Evolutionary conservation across 306 rosid genomes (phyloP).

Genomic region (Lathyrus tuberosus): DNA sequence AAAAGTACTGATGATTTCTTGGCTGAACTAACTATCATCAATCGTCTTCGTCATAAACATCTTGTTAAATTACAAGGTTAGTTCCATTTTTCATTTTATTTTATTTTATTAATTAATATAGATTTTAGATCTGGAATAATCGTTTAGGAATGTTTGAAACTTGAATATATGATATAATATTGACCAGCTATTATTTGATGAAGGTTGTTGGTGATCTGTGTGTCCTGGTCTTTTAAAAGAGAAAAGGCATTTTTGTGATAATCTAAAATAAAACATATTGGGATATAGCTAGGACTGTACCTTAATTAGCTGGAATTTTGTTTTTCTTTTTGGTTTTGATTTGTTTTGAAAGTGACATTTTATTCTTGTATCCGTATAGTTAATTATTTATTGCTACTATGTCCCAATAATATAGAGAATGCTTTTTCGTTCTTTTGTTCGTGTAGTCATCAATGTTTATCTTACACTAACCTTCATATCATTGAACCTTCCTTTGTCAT

Average conservation of each 20-base stretch:
- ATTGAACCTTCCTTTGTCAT: conserved; percentile 21
- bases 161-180: conserved; percentile 13
- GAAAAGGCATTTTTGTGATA: neutral
- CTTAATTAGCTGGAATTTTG: conserved; percentile 5
- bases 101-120: too few species aligned
- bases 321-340: neutral
- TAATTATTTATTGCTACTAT: conserved; percentile 11
- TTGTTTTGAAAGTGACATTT: conserved; percentile 12
- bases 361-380: neutral
- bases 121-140: too few species aligned
- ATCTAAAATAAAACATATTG: neutral
- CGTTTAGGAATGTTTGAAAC: conserved; percentile 25
- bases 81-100: neutral
- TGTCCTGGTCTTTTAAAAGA: neutral
- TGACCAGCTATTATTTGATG: conserved; percentile 23
- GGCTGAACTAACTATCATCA: conserved; percentile 75
- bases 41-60: conserved; percentile 82
- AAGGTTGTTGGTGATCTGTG: neutral
- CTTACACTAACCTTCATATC: neutral
- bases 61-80: conserved; percentile 53
- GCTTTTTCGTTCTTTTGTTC: conserved; percentile 1
- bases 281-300: neutral
- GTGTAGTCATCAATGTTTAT: neutral
- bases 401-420: neutral
- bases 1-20: conserved; percentile 74